Conservation (phyloP, 1,284 basidiomycete genomes). For the Cutaneotrichosporon daszewskae region DNA sequence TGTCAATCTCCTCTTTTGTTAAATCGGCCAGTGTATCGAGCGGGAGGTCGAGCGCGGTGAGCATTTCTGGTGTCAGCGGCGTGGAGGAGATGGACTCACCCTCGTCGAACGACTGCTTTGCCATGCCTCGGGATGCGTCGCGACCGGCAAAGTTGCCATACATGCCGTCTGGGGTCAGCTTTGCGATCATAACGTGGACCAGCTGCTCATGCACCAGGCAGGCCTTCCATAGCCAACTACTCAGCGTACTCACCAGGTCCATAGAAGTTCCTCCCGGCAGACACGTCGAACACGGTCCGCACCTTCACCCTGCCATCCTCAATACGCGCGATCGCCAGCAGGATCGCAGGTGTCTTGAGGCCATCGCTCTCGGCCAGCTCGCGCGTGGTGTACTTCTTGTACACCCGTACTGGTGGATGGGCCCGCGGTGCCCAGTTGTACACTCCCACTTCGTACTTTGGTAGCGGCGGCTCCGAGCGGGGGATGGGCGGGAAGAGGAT, state of each 20-base stretch:
- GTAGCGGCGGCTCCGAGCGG: conserved; percentile 12
- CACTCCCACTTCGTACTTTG: conserved; percentile 46
- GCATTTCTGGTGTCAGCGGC: conserved; percentile 62
- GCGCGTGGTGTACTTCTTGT: conserved; percentile 67
- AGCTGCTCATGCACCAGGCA: neutral
- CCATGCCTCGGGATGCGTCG: conserved; percentile 91
- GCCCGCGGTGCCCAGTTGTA: conserved; percentile 81
- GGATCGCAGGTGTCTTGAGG: conserved; percentile 56
- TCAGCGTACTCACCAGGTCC: conserved; percentile 65
- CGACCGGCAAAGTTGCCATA: conserved; percentile 95
- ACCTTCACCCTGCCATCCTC: conserved; percentile 49
- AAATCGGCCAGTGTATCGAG: conserved; percentile 77
- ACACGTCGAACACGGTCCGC: conserved; percentile 85
- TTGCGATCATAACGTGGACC: conserved; percentile 1
- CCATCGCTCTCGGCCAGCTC: conserved; percentile 67
- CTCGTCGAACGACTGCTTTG: conserved; percentile 87
- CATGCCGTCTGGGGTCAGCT: conserved; percentile 63
- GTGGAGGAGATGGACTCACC: conserved; percentile 52
- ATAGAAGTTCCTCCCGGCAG: conserved; percentile 80
- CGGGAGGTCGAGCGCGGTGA: conserved; percentile 78
- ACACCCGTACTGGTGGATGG: conserved; percentile 70
- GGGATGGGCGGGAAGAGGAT: conserved; percentile 63
- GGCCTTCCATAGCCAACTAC: neutral
- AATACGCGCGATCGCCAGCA: conserved; percentile 75
- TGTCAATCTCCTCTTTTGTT: conserved; percentile 72